Conservation (phyloP, 2,329 filamentous ascomycete species). For the Talaromyces sp. region DNA sequence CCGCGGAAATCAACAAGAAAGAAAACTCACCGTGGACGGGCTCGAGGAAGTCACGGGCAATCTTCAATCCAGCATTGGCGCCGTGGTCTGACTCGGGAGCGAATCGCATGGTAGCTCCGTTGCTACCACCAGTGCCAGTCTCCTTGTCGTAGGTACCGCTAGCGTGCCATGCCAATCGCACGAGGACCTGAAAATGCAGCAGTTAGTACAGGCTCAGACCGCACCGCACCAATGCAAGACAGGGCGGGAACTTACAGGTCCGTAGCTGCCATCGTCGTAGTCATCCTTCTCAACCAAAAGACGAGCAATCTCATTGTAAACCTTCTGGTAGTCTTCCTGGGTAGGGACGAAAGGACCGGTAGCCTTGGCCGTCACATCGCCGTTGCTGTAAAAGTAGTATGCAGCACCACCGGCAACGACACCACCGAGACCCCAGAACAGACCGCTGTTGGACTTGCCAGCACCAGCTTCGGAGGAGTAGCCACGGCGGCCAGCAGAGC, state of each 20-base stretch:
- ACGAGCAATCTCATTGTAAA: slow-evolving; percentile 83
- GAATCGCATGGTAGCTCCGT: slow-evolving; percentile 97
- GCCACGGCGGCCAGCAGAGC: slow-evolving; percentile 71
- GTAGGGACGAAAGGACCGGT: slow-evolving; percentile 67
- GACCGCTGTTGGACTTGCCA: slow-evolving; percentile 52
- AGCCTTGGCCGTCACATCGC: slow-evolving; percentile 45
- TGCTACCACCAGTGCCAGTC: slow-evolving; percentile 87
- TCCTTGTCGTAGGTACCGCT: slow-evolving; percentile 88
- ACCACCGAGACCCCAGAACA: slow-evolving; percentile 60
- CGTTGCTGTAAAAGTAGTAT: slow-evolving; percentile 63
- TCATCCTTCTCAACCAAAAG: slow-evolving; percentile 84
- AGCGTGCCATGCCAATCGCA: slow-evolving; percentile 91
- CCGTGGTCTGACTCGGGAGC: slow-evolving; percentile 84
- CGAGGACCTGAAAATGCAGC: slow-evolving; percentile 55
- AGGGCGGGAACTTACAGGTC: slow-evolving; percentile 59
- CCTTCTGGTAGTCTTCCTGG: slow-evolving; percentile 88
- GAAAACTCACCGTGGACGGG: slow-evolving; percentile 72
- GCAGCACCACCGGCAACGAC: slow-evolving; percentile 62
- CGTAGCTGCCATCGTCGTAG: slow-evolving; percentile 96
- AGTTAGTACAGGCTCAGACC: slow-evolving; percentile 2
- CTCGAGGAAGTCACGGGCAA: slow-evolving; percentile 88
- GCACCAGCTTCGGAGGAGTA: slow-evolving; percentile 69
- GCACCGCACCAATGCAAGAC: not conserved
- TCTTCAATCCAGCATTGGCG: slow-evolving; percentile 85
- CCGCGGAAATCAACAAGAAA: not conserved